phyloP scores from a whole-genome alignment of 257 asterid species.

The Cinchona pubescens region DNA sequence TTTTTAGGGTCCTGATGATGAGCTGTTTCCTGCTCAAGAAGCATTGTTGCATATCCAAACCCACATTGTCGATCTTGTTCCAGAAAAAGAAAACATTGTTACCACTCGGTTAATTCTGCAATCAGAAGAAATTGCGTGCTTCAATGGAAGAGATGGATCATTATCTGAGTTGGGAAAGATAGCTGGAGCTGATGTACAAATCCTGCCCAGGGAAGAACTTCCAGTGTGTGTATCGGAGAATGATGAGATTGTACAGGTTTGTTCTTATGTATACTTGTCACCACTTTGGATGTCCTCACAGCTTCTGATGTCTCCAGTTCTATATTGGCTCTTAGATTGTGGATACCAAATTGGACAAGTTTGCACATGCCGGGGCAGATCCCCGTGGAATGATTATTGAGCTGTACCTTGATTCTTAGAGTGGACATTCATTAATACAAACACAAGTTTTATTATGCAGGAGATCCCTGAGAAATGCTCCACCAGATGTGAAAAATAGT shows the following conservation, averaged over 20 bases:
- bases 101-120: conserved; percentile 75
- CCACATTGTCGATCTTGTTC: conserved; percentile 70
- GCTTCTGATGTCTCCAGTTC: background rate
- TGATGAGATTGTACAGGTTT: conserved; percentile 77
- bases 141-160: conserved; percentile 43
- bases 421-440: background rate
- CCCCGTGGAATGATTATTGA: background rate
- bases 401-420: background rate
- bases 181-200: conserved; percentile 60
- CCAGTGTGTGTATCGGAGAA: conserved; percentile 55
- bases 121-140: conserved; percentile 67
- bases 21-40: conserved; percentile 97
- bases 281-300: background rate
- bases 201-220: conserved; percentile 60
- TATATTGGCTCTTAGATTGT: background rate
- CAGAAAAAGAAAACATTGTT: conserved; percentile 69
- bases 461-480: background rate
- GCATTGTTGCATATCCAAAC: conserved; percentile 94
- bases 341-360: background rate
- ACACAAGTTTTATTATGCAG: background rate
- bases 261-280: conserved; percentile 14
- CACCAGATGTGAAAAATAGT: background rate
- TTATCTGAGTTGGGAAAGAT: conserved; percentile 51
- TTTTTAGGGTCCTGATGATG: conserved; percentile 88
- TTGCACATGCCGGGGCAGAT: background rate